phyloP scores from a whole-genome alignment of 371 early-diverging fungal genomes.

The Chytridium lagenaria region DNA sequence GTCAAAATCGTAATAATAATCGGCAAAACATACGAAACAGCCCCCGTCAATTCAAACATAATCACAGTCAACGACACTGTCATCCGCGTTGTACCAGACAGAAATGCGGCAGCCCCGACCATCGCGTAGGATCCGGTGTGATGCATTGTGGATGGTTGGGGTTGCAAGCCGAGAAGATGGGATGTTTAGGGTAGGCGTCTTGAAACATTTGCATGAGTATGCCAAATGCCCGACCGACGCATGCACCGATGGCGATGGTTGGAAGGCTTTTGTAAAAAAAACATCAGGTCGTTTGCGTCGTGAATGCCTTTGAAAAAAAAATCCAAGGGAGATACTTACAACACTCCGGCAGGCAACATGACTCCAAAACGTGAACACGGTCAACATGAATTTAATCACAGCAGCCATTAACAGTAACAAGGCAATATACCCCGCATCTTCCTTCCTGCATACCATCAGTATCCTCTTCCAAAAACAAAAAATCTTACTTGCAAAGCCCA shows the following conservation, averaged over 20 bases:
- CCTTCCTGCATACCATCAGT: not conserved
- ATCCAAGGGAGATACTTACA: slow-evolving; percentile 43
- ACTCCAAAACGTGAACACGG: slow-evolving; percentile 55
- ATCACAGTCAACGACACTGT: slow-evolving; percentile 95
- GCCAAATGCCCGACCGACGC: slow-evolving; percentile 90
- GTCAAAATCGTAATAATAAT: slow-evolving; percentile 93
- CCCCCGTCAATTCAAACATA: slow-evolving; percentile 95
- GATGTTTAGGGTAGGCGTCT: slow-evolving; percentile 36
- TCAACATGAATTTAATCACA: slow-evolving; percentile 46
- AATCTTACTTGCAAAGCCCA: slow-evolving; percentile 47
- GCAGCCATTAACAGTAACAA: slow-evolving; percentile 44
- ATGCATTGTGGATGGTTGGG: slow-evolving; percentile 65
- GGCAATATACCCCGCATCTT: slow-evolving; percentile 24
- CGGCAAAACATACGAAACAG: slow-evolving; percentile 88
- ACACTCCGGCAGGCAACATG: slow-evolving; percentile 89
- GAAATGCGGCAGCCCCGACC: slow-evolving; percentile 93
- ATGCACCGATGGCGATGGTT: slow-evolving; percentile 91
- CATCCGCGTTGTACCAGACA: slow-evolving; percentile 94
- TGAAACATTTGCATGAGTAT: slow-evolving; percentile 67
- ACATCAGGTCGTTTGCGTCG: not conserved
- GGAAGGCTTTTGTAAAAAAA: slow-evolving; percentile 64
- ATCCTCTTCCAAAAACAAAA: not conserved
- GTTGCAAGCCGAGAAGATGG: slow-evolving; percentile 50
- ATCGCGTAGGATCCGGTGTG: slow-evolving; percentile 95
- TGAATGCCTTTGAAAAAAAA: slow-evolving; percentile 58